Evolutionary conservation across 2,329 filamentous ascomycete species (phyloP), one percentile per base, ranked within the genome.

Genomic region (Alternaria brassicae): DNA sequence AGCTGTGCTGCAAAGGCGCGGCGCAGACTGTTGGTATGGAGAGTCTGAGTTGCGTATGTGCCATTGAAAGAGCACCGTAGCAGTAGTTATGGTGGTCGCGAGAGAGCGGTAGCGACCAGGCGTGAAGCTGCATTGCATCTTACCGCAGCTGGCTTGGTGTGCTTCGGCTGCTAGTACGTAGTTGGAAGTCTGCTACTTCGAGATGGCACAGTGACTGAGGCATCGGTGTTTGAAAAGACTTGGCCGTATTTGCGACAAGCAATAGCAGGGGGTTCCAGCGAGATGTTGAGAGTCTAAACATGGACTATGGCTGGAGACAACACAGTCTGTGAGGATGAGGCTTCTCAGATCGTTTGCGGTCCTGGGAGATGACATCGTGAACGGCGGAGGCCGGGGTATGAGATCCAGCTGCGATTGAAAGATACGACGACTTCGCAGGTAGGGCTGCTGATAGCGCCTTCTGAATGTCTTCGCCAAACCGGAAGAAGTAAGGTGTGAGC

Each of bases 391-490:
- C 40, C 6, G 30, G 37, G n/a, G 27, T 27, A 19, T 6, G 40
- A 28, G 21, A n/a, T 10, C 28, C 6, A 53, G 21, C 2, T 12
- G 13, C 7, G 21, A 19, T 44, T 45, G 40, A 45, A 6, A 10
- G 4, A 12, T 45, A 53, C 49, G 19, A 17, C 36, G 17, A 4
- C 27, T 23, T 41, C 25, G 36, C 19, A 13, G 49, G 8, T 23
- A 2, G 36, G 17, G n/a, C 25, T 30, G 48, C 4, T 9, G 25
- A 51, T 8, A 15, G 25, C n/a, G 17, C 1, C 3, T 21, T 13
- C 25, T 30, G 12, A 17, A 51, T n/a, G 25, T 51, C 48, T 51
- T 30, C 25, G 36, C n/a, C n/a, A 51, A 41, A 51, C 36, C 48
- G 2, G 23, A 8, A 32, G 42, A 47, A 30, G 17, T n/a, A 25